Conservation (phyloP, 768 basidiomycete species). For the Collybia sp. region DNA sequence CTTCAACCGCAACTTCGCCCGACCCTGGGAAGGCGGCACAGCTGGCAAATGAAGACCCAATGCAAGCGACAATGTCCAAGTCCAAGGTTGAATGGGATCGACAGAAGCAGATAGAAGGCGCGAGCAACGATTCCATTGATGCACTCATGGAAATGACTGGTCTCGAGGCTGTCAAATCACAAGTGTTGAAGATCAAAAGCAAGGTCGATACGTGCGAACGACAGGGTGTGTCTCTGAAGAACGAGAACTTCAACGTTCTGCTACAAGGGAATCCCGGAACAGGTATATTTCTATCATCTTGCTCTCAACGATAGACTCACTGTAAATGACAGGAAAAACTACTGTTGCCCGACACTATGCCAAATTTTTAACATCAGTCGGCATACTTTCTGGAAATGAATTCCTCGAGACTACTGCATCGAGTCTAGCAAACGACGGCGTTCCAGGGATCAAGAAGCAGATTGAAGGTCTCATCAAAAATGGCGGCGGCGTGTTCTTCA, state of each 20-base stretch:
- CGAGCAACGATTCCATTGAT: slow-evolving; percentile 49
- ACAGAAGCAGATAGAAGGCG: slow-evolving; percentile 53
- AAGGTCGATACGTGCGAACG: slow-evolving; percentile 52
- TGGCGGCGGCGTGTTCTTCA: slow-evolving; percentile 63
- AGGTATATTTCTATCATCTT: slow-evolving; percentile 34
- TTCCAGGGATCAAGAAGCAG: slow-evolving; percentile 43
- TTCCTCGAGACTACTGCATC: slow-evolving; percentile 67
- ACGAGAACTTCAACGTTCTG: slow-evolving; percentile 57
- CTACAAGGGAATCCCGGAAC: slow-evolving; percentile 74
- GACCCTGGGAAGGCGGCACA: no score
- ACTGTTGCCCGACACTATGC: slow-evolving; percentile 64
- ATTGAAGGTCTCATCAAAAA: slow-evolving; percentile 39
- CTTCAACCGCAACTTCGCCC: no score
- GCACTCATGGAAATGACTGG: slow-evolving; percentile 68
- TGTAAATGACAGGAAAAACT: slow-evolving; percentile 49
- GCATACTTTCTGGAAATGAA: slow-evolving; percentile 43
- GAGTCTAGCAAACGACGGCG: slow-evolving; percentile 51
- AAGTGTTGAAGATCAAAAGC: slow-evolving; percentile 54
- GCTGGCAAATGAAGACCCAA: no score
- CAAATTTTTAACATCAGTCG: slow-evolving; percentile 51
- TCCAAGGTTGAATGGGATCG: slow-evolving; percentile 50
- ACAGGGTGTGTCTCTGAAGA: slow-evolving; percentile 45
- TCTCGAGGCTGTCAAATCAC: slow-evolving; percentile 57
- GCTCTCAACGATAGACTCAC: not conserved
- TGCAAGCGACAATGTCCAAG: slow-evolving; percentile 16